phyloP scores from a whole-genome alignment of 495 filamentous ascomycete genomes.

The Thozetella sp. region DNA sequence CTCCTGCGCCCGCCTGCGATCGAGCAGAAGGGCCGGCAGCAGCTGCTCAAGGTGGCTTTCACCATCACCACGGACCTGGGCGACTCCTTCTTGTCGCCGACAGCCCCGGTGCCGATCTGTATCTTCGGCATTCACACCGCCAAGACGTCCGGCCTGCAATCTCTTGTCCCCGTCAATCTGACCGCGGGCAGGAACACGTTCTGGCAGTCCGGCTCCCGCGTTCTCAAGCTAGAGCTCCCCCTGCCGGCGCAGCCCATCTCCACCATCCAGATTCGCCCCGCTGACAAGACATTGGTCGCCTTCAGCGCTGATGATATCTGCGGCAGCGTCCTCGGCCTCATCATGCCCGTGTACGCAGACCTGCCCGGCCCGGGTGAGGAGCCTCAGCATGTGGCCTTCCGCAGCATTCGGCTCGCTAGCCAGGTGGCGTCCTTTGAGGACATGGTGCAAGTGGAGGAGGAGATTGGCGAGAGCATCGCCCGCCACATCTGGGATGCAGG shows the following conservation, averaged over 20 bases:
- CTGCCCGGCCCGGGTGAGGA: conserved; percentile 11
- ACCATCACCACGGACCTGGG: conserved; percentile 92
- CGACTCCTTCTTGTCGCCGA: conserved; percentile 76
- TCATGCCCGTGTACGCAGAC: conserved; percentile 38
- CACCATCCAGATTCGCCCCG: conserved; percentile 36
- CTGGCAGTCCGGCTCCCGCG: conserved; percentile 42
- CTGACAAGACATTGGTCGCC: conserved; percentile 22
- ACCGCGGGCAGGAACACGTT: conserved; percentile 11
- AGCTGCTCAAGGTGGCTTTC: conserved; percentile 48
- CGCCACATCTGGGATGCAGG: conserved; percentile 85
- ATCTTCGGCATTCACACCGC: conserved; percentile 43
- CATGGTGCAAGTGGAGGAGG: conserved; percentile 68
- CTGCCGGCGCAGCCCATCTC: conserved; percentile 26
- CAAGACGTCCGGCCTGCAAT: conserved; percentile 43
- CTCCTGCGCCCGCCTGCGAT: conserved; percentile 67
- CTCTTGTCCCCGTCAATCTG: conserved; percentile 37
- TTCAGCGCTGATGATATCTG: conserved; percentile 29
- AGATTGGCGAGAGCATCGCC: conserved; percentile 93
- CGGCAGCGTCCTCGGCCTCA: conserved; percentile 20
- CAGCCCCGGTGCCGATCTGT: conserved; percentile 58
- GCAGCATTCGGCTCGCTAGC: conserved; percentile 29
- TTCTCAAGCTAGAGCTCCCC: conserved; percentile 36
- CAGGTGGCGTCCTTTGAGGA: conserved; percentile 19
- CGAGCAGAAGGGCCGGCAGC: conserved; percentile 31
- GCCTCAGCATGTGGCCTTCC: conserved; percentile 26